Conservation (phyloP, 345 rosid genomes). For the Carallia pectinifolia region DNA sequence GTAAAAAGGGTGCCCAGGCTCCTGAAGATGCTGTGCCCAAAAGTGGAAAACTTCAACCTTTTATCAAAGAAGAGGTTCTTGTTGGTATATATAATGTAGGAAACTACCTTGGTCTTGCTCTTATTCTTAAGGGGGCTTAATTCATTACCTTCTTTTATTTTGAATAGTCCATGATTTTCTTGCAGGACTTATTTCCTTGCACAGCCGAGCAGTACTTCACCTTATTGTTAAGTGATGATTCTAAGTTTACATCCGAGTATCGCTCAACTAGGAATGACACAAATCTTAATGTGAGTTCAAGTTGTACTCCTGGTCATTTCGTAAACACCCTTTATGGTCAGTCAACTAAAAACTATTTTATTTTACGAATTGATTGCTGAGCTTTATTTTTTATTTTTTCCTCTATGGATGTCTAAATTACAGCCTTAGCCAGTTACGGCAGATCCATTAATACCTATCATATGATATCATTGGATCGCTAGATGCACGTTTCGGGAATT, state of each 20-base stretch:
- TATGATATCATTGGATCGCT: background rate
- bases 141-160: background rate
- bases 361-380: background rate
- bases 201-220: constrained; percentile 65
- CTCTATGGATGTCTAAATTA: too few species aligned
- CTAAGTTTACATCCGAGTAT: constrained; percentile 61
- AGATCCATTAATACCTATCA: too few species aligned
- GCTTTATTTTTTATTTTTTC: background rate
- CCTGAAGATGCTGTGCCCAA: constrained; percentile 50
- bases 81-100: constrained; percentile 65
- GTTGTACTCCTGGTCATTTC: background rate
- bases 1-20: constrained; percentile 40
- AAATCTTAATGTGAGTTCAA: constrained; percentile 63
- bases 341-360: background rate
- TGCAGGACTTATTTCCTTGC: constrained; percentile 75
- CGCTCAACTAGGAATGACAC: constrained; percentile 74
- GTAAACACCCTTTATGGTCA: background rate
- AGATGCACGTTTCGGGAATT: background rate
- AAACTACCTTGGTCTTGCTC: constrained; percentile 14
- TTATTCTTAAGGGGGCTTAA: too few species aligned
- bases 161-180: constrained; percentile 23
- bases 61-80: constrained; percentile 85
- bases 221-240: constrained; percentile 62
- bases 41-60: constrained; percentile 59
- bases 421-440: too few species aligned